Percentiles rank a stretch among this genome's conserved stretches.
Conservation (phyloP, 2,329 filamentous ascomycete species). For the Colletotrichum magnum region DNA sequence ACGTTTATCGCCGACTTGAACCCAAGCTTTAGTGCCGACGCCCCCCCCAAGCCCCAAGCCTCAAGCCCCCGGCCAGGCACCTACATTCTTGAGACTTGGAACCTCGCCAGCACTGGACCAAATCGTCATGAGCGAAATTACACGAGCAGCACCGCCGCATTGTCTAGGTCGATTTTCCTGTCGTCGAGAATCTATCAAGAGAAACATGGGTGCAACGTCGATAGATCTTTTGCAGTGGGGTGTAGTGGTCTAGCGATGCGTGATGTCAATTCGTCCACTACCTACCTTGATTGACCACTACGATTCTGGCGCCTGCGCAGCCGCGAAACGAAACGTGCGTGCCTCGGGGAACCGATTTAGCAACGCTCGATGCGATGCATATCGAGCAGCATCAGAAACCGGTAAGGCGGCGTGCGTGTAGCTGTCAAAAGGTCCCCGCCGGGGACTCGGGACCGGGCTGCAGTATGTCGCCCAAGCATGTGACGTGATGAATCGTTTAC, state of each 20-base stretch:
- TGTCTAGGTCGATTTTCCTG: not conserved
- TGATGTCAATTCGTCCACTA: no score
- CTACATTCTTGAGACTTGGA: constrained; percentile 10
- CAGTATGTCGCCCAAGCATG: not conserved
- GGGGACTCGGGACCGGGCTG: constrained; percentile 2
- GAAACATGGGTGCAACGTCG: not conserved
- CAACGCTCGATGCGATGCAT: constrained; percentile 18
- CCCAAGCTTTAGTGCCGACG: constrained; percentile 5
- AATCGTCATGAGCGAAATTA: constrained; percentile 1
- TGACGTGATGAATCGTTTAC: not conserved
- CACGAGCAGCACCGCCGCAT: not conserved
- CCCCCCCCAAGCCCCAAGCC: not conserved
- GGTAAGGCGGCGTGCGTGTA: constrained; percentile 5
- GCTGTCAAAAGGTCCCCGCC: not conserved
- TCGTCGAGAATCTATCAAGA: not conserved
- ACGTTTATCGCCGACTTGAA: not conserved
- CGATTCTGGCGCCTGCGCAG: not conserved
- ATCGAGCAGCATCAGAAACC: constrained; percentile 1
- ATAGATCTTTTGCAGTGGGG: not conserved
- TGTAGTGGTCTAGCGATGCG: not conserved
- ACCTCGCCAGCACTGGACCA: not conserved
- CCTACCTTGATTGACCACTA: no score
- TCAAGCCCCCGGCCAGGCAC: constrained; percentile 8
- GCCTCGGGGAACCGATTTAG: constrained; percentile 7
- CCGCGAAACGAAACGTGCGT: not conserved